Conservation (phyloP, 208 protist genomes). For the Trypanosoma caninum region DNA sequence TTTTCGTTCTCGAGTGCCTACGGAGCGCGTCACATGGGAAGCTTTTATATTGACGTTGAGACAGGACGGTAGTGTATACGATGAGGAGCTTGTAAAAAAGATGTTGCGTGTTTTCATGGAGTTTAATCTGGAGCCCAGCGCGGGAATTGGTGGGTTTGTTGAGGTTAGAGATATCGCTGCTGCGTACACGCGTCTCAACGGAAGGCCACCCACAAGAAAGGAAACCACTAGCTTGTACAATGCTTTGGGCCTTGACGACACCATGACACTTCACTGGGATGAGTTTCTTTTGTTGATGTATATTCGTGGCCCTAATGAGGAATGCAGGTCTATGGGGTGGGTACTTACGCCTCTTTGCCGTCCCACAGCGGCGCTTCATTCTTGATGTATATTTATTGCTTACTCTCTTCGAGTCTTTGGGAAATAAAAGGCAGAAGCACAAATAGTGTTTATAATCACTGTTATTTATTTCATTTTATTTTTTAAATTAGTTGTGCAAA, state of each 20-base stretch:
- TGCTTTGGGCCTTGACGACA: conserved; percentile 37
- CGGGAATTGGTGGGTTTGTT: conserved; percentile 40
- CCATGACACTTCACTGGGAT: conserved; percentile 69
- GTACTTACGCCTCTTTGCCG: conserved; percentile 21
- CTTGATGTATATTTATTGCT: conserved; percentile 12
- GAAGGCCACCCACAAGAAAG: conserved; percentile 15
- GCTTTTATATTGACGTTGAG: conserved; percentile 60
- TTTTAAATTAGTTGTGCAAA: too few species aligned
- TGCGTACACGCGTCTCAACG: conserved; percentile 44
- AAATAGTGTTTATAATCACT: too few species aligned
- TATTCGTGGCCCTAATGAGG: conserved; percentile 27
- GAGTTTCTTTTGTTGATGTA: conserved; percentile 78
- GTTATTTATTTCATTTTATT: too few species aligned
- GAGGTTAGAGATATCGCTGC: conserved; percentile 39
- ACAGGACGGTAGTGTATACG: conserved; percentile 48
- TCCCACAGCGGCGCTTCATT: conserved; percentile 18
- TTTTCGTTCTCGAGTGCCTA: conserved; percentile 21
- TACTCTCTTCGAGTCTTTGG: background rate
- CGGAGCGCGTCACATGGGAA: conserved; percentile 44
- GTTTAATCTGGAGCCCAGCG: conserved; percentile 52
- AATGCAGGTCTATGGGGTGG: conserved; percentile 7
- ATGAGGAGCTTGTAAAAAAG: conserved; percentile 28
- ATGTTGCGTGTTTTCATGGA: conserved; percentile 51
- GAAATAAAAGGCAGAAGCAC: too few species aligned
- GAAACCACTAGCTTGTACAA: conserved; percentile 31